Evolutionary conservation across 257 asterid species (phyloP).

Genomic region (Leonotis leonurus): DNA sequence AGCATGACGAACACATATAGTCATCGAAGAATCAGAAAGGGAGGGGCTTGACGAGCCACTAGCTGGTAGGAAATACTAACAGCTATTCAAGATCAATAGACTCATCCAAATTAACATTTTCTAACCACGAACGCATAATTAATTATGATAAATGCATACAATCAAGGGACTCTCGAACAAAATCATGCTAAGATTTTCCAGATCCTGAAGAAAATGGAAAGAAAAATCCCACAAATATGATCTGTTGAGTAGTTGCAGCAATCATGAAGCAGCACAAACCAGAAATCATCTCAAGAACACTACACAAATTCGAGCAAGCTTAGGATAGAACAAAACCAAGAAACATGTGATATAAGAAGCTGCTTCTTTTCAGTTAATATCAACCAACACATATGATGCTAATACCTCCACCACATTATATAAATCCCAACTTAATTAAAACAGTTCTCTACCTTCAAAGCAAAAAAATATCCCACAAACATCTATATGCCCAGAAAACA

Average conservation of each 20-base stretch:
- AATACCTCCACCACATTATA: neutral
- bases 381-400: neutral
- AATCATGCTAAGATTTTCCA: neutral
- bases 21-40: neutral
- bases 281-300: neutral
- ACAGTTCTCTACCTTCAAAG: neutral
- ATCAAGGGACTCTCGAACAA: neutral
- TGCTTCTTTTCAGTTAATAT: neutral
- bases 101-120: neutral
- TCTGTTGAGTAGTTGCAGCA: neutral
- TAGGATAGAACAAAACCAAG: neutral
- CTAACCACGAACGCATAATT: neutral
- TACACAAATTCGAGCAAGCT: neutral
- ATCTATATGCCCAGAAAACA: neutral
- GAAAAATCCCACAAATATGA: neutral
- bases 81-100: slow-evolving; percentile 7
- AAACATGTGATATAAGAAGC: neutral
- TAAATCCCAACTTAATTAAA: neutral
- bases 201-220: neutral
- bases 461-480: neutral
- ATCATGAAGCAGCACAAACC: neutral
- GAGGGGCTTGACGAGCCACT: neutral
- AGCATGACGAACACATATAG: neutral
- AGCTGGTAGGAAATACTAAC: no score
- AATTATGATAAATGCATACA: neutral